Conservation (phyloP, 306 rosid species). For the Cucurbita ficifolia region DNA sequence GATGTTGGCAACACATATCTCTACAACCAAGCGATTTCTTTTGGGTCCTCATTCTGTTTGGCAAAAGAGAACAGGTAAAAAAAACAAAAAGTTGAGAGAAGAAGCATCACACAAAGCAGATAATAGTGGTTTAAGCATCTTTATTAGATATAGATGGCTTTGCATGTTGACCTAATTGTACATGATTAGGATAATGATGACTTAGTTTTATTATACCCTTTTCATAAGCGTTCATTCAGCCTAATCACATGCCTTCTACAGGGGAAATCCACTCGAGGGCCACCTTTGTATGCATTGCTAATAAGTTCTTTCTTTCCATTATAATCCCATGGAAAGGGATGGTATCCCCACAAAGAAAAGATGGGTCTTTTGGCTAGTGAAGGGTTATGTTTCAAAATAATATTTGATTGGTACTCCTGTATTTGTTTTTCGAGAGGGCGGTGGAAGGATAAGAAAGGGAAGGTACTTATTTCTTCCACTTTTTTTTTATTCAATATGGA, state of each 20-base stretch:
- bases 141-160: neutral
- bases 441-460: no score
- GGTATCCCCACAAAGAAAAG: neutral
- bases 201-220: neutral
- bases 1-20: neutral
- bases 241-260: neutral
- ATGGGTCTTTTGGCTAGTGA: neutral
- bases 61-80: neutral
- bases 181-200: constrained; percentile 2
- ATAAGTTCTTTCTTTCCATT: neutral
- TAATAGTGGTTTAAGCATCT: neutral
- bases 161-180: neutral
- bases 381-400: neutral
- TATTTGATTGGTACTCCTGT: neutral
- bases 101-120: neutral
- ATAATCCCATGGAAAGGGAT: neutral
- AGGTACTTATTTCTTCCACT: neutral
- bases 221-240: neutral
- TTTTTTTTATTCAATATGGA: neutral
- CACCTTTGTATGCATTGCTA: neutral
- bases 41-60: neutral
- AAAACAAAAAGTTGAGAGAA: neutral
- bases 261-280: neutral
- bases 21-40: neutral
- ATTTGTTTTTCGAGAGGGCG: no score